Evolutionary conservation across 75 land plant species (phyloP), one percentile per base, ranked within the genome.

Genomic region (Adiantum capillusveneris): DNA sequence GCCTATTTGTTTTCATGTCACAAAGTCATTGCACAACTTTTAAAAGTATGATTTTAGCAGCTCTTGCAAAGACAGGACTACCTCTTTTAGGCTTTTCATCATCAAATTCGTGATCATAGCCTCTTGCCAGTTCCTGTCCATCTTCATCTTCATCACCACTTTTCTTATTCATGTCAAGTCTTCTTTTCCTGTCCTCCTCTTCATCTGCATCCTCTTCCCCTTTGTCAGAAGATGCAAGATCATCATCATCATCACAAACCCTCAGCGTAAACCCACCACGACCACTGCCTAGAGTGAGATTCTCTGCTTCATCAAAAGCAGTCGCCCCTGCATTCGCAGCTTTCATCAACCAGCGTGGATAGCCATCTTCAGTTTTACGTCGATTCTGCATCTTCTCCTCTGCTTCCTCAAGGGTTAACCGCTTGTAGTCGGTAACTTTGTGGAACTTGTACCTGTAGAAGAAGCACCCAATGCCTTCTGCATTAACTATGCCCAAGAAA

Each of bases 341-440:
- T 63, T 95, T 95, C 99, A 95, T 95, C 81, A 95, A 83, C 99
- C 99, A 95, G 61, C 99, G 76, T 44, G 84, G 75, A 75, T 82
- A 90, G 0, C 99, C 99, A 72, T 84, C 87, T n/a, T 93, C 97
- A 21, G 83, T 87, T 62, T 76, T 84, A 45, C 75, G 83, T 41
- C 99, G 77, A 42, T 87, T 90, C 54, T 78, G 90, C 97, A 95
- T 90, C 64, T 90, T 86, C 66, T 95, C 99, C 65, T 95, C 99
- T 46, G 99, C 99, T 78, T 95, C 99, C 66, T 95, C 99, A 62
- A 95, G 58, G 0, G 99, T 90, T n/a, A 95, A 79, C 69, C 90
- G 99, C 66, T 90, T 90, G 65, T 95, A 95, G 22, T 90, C 93
- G 25, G 95, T 86, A 24, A 90, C 80, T 68, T 90, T 95, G 69